Evolutionary conservation across 225 moss, liverwort and hornwort genomes (phyloP).

Genomic region (Rhytidiadelphus loreus): DNA sequence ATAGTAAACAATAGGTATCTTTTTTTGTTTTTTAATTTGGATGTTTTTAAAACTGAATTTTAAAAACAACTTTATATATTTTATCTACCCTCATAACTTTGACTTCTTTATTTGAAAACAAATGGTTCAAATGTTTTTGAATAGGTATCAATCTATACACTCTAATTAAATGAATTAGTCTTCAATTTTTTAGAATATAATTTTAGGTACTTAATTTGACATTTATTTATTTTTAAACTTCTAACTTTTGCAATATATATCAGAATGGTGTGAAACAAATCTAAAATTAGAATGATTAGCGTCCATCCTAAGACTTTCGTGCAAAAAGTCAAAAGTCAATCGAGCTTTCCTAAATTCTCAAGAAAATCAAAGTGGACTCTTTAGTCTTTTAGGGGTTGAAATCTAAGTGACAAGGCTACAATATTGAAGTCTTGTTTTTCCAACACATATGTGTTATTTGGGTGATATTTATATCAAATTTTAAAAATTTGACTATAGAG

Average conservation of each 20-base stretch:
- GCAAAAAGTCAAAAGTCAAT: background rate
- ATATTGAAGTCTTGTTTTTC: background rate
- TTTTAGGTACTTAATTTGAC: background rate
- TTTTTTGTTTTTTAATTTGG: too few species aligned
- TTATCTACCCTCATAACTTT: background rate
- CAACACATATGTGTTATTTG: background rate
- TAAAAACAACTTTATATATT: background rate
- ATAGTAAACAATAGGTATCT: too few species aligned
- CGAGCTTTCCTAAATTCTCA: rapidly evolving
- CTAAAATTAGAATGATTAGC: too few species aligned
- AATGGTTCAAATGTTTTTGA: background rate
- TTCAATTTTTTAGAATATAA: background rate
- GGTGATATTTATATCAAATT: background rate
- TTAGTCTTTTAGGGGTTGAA: background rate
- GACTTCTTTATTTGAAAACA: background rate
- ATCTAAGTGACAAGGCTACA: background rate
- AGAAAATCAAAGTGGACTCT: background rate
- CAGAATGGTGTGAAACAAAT: background rate
- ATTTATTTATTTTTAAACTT: background rate
- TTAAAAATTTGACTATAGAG: background rate
- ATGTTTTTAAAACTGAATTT: background rate
- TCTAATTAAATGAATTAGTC: background rate
- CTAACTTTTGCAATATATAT: background rate
- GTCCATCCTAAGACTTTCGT: background rate
- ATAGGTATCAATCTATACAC: background rate